These are phyloP conservation scores for Phytophthora colocasiae DNA, from an alignment of 352 stramenopile genomes.

Conservation along the genomic window DNA sequence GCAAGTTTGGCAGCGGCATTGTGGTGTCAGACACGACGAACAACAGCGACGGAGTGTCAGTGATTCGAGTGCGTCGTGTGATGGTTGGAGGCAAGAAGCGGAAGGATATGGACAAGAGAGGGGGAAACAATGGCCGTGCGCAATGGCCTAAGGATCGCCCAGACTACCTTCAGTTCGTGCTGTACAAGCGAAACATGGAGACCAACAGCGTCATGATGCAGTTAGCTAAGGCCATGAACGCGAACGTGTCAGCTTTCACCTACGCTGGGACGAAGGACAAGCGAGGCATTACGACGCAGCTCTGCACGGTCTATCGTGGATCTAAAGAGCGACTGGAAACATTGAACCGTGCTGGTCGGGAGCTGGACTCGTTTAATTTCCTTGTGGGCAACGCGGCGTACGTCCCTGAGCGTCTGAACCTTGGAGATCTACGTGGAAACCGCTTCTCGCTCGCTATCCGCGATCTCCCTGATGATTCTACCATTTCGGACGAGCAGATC, in stretches of 20 bases:
- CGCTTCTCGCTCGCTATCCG: conserved; percentile 96
- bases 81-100: conserved; percentile 86
- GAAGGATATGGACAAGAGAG: conserved; percentile 79
- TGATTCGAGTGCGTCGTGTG: conserved; percentile 86
- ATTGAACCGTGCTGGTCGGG: conserved; percentile 72
- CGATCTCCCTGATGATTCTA: conserved; percentile 73
- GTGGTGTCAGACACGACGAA: conserved; percentile 89
- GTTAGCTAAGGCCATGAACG: conserved; percentile 73
- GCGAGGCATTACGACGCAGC: conserved; percentile 95
- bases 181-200: conserved; percentile 98
- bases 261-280: conserved; percentile 99
- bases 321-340: conserved; percentile 79
- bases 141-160: conserved; percentile 74
- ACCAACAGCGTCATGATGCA: conserved; percentile 90
- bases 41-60: conserved; percentile 63
- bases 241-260: conserved; percentile 80
- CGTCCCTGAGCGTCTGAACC: conserved; percentile 89
- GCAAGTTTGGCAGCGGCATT: conserved; percentile 64
- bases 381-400: conserved; percentile 94
- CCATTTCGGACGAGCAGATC: conserved; percentile 71
- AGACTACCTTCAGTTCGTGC: conserved; percentile 94
- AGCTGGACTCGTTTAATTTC: conserved; percentile 88
- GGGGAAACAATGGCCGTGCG: conserved; percentile 27
- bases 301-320: conserved; percentile 91
- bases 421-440: conserved; percentile 95